Percentiles rank a stretch among this genome's conserved stretches.
Conservation (phyloP, 208 protist species). For the Leishmania braziliensis region DNA sequence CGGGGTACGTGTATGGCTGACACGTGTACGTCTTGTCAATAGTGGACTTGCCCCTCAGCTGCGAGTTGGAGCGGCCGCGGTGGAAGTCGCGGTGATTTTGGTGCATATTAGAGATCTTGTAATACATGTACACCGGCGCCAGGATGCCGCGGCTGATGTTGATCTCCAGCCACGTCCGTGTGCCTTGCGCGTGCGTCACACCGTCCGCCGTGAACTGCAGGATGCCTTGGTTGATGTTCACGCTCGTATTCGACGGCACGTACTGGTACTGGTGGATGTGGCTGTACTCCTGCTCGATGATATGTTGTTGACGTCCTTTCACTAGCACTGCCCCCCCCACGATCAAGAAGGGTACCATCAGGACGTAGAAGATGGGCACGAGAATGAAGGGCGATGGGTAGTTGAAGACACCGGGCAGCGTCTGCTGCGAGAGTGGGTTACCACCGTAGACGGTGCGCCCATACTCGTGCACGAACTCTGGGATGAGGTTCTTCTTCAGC, state of each 20-base stretch:
- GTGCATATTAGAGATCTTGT: conserved; percentile 96
- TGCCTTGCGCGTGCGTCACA: conserved; percentile 60
- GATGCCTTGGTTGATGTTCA: conserved; percentile 79
- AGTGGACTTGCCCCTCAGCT: conserved; percentile 60
- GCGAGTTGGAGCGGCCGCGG: conserved; percentile 50
- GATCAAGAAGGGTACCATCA: conserved; percentile 59
- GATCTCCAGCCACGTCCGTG: conserved; percentile 64
- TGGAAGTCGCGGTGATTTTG: conserved; percentile 97
- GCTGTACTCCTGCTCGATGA: conserved; percentile 56
- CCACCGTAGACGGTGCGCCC: conserved; percentile 81
- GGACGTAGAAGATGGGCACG: conserved; percentile 52
- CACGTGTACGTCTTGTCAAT: conserved; percentile 44
- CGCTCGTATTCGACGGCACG: conserved; percentile 48
- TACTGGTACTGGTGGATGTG: conserved; percentile 84
- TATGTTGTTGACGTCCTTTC: conserved; percentile 27
- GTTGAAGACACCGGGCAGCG: conserved; percentile 63
- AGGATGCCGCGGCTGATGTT: conserved; percentile 66
- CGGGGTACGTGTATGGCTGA: conserved; percentile 56
- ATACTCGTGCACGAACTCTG: conserved; percentile 44
- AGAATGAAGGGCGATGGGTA: conserved; percentile 56
- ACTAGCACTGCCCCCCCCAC: conserved; percentile 51
- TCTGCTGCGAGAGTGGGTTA: conserved; percentile 76
- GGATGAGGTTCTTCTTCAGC: conserved; percentile 35
- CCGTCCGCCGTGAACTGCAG: conserved; percentile 57
- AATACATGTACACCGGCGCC: conserved; percentile 97